Base-by-base conservation (phyloP, 2,329 filamentous ascomycete species). In the Chrysosporium keratinophilum region DNA sequence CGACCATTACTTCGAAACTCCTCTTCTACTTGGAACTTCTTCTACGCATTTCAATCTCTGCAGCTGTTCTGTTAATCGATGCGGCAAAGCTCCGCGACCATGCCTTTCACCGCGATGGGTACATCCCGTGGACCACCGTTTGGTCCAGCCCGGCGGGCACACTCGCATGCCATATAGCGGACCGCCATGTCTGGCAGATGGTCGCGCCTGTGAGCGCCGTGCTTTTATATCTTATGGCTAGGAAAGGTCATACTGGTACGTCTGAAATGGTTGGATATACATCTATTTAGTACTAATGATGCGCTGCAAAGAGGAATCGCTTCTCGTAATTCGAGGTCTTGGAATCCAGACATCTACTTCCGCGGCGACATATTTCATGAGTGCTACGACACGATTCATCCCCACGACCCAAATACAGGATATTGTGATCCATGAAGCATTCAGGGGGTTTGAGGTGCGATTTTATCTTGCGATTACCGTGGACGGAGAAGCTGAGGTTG, bases 391-490 rank as follows among this genome's bases (percentile, higher is more conserved):
- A n/a, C 74, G 83, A 48, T 88, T 87, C 68, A 97, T 98, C 56
- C 91, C 93, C 0, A 95, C 91, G 0, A 87, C 85, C 43, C 84
- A 88, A 70, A 94, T 98, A 55, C 87, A 87, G 65, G 93, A 98
- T 67, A 84, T 98, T 54, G 81, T 96, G 52, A 87, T 98, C 49
- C 89, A 96, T 67, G 93, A 98, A 74, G 93, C 90, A 2, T 97
- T 97, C 70, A 82, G 81, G 54, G 90, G 90, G 0, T 95, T 96
- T 64, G 88, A 90, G 71, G 89, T 97, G 35, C 76, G 84, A 40
- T 95, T 91, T 65, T 96, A 95, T 65, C 74, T 98, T 7, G 82
- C 88, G 3, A 87, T 97, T 31, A 85, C 97, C 51, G 88, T 97
- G 15, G 86, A 94, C 61, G 89, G 84, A 1, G 91, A 97, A 70